A percentile compares a stretch with the other conserved stretches of the same genome.
These are phyloP conservation scores for Leptosphaerulina australis DNA, from an alignment of 2,329 filamentous ascomycete genomes.

Conservation along the genomic window DNA sequence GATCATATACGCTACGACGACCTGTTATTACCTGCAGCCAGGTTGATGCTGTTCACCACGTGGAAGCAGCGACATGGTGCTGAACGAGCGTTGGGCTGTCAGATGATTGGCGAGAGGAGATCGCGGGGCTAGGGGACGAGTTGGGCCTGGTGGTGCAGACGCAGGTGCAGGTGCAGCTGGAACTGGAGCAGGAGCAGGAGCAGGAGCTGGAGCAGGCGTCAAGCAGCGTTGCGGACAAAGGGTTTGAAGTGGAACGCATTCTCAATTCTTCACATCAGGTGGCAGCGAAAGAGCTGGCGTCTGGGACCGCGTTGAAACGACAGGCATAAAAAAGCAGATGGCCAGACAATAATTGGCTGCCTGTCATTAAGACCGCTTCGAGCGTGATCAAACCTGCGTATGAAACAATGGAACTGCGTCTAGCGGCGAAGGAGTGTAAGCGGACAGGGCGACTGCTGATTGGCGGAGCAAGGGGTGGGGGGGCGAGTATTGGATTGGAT, in stretches of 20 bases:
- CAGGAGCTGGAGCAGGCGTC: constrained; percentile 3
- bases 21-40: constrained; percentile 13
- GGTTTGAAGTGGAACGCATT: constrained; percentile 10
- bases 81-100: constrained; percentile 16
- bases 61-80: constrained; percentile 12
- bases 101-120: constrained; percentile 7
- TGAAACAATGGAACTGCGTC: constrained; percentile 39
- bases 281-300: constrained; percentile 5
- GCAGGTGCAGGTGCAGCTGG: too few species aligned
- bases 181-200: not conserved
- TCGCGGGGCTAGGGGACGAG: not conserved
- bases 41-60: constrained; percentile 18
- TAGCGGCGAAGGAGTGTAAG: constrained; percentile 27
- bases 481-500: constrained; percentile 37
- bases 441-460: constrained; percentile 22
- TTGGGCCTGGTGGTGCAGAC: not conserved
- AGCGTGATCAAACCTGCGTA: constrained; percentile 39
- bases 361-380: constrained; percentile 26
- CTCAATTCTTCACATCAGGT: constrained; percentile 9
- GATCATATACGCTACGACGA: constrained; percentile 15
- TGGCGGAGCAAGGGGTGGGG: too few species aligned
- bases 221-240: constrained; percentile 5
- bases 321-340: constrained; percentile 13
- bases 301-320: constrained; percentile 13
- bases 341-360: constrained; percentile 9